Evolutionary conservation across 2,329 filamentous ascomycete species (phyloP), one percentile per base, ranked within the genome.

Genomic region (Cytospora paraplurivora): DNA sequence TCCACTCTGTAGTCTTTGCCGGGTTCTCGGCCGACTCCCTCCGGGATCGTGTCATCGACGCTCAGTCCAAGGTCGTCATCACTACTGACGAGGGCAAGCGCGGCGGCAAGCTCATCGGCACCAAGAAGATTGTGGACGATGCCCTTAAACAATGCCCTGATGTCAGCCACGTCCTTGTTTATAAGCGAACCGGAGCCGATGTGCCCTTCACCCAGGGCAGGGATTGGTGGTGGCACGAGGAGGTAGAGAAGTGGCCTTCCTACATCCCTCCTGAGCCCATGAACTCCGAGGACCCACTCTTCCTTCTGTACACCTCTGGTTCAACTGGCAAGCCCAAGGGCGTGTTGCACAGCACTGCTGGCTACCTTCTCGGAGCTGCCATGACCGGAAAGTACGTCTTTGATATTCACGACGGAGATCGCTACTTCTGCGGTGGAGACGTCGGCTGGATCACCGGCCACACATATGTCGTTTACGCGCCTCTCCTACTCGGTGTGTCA

Each of bases 381-480:
- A 85, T 90, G 72, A 99, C 95, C 13, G 94, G 93, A 77, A 99
- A 98, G 80, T 98, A 99, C 76, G 94, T 98, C 67, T 99, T 99
- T 75, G 95, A 99, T 76, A 96, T 99, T 68, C 95, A 99, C 76
- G 89, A 93, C 67, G 88, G 90, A 60, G 95, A 99, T 77, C 87
- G 86, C 68, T 97, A 95, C 85, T 98, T 98, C 85, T 99, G 95
- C 72, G 95, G 93, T 76, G 95, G 95, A 76, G 95, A 99, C 73
- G 94, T 99, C 51, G 95, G 95, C 68, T 99, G 95, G 95, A 98
- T 99, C 75, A 99, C 95, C 35, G 95, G 95, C 19, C 95, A 99
- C 80, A 97, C 95, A 32, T 99, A 99, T 72, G 94, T 98, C 62
- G 94, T 99, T 47, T 99, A 99, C 75, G 93, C 95, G 12, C 95